Conservation (phyloP, 169 alveolate species). For the Blepharisma undulans region DNA sequence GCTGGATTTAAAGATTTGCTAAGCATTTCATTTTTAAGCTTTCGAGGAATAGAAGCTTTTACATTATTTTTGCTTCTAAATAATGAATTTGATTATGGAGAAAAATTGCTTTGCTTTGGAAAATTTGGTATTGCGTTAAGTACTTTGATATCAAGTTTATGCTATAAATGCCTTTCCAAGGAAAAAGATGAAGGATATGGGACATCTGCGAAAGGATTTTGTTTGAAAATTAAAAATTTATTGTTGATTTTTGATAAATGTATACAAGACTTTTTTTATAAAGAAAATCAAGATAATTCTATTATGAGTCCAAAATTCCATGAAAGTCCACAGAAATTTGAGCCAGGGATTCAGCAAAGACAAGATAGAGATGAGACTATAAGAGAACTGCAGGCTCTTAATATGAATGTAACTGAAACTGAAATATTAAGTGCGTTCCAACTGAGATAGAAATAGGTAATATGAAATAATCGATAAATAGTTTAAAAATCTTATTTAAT, state of each 20-base stretch:
- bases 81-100: not conserved
- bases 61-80: not conserved
- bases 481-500: not conserved
- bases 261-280: not conserved
- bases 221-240: slow-evolving; percentile 8
- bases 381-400: slow-evolving; percentile 39
- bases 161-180: not conserved
- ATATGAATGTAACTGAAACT: slow-evolving; percentile 19
- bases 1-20: not conserved
- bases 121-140: not conserved
- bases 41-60: not conserved
- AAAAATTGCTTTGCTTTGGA: not conserved
- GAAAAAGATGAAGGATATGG: not conserved
- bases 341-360: slow-evolving; percentile 23
- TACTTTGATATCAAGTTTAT: not conserved
- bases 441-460: not conserved
- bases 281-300: not conserved
- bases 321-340: slow-evolving; percentile 25
- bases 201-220: not conserved
- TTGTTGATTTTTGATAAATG: not conserved
- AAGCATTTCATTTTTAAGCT: not conserved
- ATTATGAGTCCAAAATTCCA: slow-evolving; percentile 22
- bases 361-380: slow-evolving; percentile 20
- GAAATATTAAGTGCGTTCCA: slow-evolving; percentile 13
- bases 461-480: not conserved